These are phyloP conservation scores for Phialocephala sp. DNA, from an alignment of 2,329 filamentous ascomycete genomes.

Conservation along the genomic window DNA sequence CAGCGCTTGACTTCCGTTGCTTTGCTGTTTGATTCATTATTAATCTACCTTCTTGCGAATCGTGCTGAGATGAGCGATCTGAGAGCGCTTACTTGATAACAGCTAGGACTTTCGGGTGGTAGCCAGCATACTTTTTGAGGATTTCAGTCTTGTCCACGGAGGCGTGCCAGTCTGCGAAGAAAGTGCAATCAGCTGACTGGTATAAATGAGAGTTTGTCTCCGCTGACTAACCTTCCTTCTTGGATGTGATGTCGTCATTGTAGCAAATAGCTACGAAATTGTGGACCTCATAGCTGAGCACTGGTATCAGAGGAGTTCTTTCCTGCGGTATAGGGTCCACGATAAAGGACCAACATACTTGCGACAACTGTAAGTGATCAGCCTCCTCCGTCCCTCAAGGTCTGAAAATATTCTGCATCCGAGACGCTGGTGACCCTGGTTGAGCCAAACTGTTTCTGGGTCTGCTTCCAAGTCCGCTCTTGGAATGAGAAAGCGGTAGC, in stretches of 20 bases:
- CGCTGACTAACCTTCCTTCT: conserved; percentile 17
- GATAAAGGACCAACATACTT: conserved; percentile 27
- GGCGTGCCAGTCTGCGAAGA: conserved; percentile 31
- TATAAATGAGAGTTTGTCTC: not conserved
- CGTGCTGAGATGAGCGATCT: not conserved
- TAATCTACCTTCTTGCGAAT: not conserved
- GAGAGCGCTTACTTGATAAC: conserved; percentile 23
- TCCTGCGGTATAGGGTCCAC: not conserved
- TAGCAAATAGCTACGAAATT: conserved; percentile 34
- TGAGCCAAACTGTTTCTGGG: conserved; percentile 40
- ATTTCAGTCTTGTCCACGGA: conserved; percentile 24
- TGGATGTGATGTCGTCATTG: conserved; percentile 21
- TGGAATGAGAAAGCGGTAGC: conserved; percentile 45
- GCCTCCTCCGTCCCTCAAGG: conserved; percentile 23
- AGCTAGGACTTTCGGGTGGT: conserved; percentile 26
- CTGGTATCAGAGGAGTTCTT: not conserved
- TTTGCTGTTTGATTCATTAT: conserved; percentile 43
- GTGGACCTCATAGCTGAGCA: conserved; percentile 21
- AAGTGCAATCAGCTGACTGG: not conserved
- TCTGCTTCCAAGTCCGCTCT: conserved; percentile 38
- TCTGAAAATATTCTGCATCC: conserved; percentile 21
- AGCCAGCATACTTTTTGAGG: conserved; percentile 25
- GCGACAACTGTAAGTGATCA: conserved; percentile 38
- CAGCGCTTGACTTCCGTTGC: conserved; percentile 42
- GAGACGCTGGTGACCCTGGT: conserved; percentile 29